phyloP scores from a whole-genome alignment of 2,329 filamentous ascomycete genomes.

The Neonectria ditissima region DNA sequence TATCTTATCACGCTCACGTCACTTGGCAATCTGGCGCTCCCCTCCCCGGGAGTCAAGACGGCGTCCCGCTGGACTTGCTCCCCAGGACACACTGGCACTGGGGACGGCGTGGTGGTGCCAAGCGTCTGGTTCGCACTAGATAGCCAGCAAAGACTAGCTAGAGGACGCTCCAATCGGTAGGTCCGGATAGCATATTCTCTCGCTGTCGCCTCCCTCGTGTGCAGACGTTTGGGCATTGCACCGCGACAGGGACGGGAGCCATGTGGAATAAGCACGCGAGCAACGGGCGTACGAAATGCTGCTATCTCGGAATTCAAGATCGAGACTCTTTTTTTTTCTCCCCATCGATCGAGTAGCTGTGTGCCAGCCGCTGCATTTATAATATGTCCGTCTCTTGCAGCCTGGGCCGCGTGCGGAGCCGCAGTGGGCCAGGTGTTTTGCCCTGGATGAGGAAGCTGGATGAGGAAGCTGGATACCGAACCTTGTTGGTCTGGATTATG shows the following conservation, averaged over 20 bases:
- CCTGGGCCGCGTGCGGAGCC: background rate
- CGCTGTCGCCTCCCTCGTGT: background rate
- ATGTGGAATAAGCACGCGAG: background rate
- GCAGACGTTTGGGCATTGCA: background rate
- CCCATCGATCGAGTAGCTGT: background rate
- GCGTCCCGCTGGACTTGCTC: no score
- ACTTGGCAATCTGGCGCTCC: no score
- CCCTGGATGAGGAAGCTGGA: no score
- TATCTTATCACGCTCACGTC: no score
- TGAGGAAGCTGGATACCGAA: no score
- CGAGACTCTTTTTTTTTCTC: background rate
- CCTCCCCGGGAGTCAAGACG: no score
- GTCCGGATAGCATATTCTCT: background rate
- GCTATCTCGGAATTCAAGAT: background rate
- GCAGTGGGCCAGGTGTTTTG: background rate
- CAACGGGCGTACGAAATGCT: background rate
- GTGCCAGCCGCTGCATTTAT: background rate
- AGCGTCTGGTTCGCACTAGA: background rate
- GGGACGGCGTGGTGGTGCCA: no score
- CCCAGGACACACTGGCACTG: no score
- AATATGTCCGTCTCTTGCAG: background rate
- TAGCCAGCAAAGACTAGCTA: background rate
- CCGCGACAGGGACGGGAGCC: background rate
- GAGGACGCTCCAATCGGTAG: background rate
- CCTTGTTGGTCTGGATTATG: no score